Percentiles rank a stretch among this genome's conserved stretches.
These are phyloP conservation scores for Puccinia hordei DNA, from an alignment of 1,284 basidiomycete species.

Conservation along the genomic window DNA sequence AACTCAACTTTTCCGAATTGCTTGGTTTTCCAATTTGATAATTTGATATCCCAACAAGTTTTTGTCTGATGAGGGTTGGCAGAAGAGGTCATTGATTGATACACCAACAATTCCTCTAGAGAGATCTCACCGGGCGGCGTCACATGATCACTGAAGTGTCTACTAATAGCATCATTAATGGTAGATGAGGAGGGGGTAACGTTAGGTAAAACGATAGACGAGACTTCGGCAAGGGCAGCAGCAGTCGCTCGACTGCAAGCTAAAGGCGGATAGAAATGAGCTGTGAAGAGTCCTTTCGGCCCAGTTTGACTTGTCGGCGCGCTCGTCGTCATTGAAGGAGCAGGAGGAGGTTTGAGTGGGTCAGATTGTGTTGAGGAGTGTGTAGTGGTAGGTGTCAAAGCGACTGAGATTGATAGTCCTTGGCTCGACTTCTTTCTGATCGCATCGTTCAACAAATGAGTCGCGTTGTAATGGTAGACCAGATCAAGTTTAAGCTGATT, in stretches of 20 bases:
- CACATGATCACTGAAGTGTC: background rate
- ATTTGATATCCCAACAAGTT: background rate
- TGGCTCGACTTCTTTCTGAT: background rate
- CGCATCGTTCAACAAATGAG: background rate
- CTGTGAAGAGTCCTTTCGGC: constrained; percentile 11
- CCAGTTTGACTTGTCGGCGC: background rate
- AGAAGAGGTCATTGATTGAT: background rate
- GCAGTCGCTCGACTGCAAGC: constrained; percentile 17
- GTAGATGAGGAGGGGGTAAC: background rate
- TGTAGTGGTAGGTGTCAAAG: background rate
- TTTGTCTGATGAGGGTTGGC: background rate
- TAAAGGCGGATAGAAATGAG: constrained; percentile 33
- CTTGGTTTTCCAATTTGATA: background rate
- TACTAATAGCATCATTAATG: background rate
- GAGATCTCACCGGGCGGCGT: background rate
- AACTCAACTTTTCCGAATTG: constrained; percentile 30
- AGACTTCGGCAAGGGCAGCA: background rate
- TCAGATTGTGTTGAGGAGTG: background rate
- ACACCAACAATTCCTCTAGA: background rate
- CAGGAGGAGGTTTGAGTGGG: background rate
- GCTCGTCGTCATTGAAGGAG: too few species aligned
- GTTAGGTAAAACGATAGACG: background rate
- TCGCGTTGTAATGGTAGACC: constrained; percentile 24
- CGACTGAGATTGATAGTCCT: constrained; percentile 7
- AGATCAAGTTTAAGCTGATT: constrained; percentile 18